Base-by-base conservation (phyloP, 768 basidiomycete species). In the Rubroboletus pulcherrimus region DNA sequence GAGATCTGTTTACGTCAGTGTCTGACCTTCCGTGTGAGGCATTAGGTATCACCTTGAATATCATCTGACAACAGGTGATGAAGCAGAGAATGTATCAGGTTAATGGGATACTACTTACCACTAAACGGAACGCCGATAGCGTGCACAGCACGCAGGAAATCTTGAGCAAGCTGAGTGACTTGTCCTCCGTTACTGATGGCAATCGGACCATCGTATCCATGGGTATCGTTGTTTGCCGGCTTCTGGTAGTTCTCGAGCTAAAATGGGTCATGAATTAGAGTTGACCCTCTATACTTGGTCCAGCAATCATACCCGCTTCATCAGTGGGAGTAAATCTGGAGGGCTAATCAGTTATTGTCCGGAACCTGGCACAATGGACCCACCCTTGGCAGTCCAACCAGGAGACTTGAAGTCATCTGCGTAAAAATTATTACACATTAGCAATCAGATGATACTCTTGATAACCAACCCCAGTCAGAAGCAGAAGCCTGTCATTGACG, bases 211-310 rank as follows among this genome's bases (percentile, higher is more conserved):
- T 84, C 80, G 59, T 86, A 86, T 40, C 86, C 86, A 67, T 87
- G 85, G 3, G 79, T 82, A 55, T 83, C 73, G 67, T 82, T 86
- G 73, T 85, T 85, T 26, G 67, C 70, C 1, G 86, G 85, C 72
- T 86, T 86, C 77, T 87, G 86, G 67, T 89, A 87, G 74, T 87
- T 86, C 78, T 88, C 86, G 53, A 87, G 74, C 80, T 84, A 60
- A 43, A 51, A 15, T 3, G n/a, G 26, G 29, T 21, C 1, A 35
- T 15, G 21, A 17, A 19, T 58, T 21, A 26, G 42, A 53, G 19
- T 10, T 39, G 29, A 49, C 19, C 43, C n/a, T 33, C n/a, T 37
- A 21, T 35, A 15, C 24, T 38, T 19, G 40, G 26, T 33, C n/a
- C 19, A 40, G 19, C 11, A 42, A 21, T 29, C 49, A 40, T 35